phyloP scores from a whole-genome alignment of 2,329 filamentous ascomycete species.

The Aureobasidium sp. region DNA sequence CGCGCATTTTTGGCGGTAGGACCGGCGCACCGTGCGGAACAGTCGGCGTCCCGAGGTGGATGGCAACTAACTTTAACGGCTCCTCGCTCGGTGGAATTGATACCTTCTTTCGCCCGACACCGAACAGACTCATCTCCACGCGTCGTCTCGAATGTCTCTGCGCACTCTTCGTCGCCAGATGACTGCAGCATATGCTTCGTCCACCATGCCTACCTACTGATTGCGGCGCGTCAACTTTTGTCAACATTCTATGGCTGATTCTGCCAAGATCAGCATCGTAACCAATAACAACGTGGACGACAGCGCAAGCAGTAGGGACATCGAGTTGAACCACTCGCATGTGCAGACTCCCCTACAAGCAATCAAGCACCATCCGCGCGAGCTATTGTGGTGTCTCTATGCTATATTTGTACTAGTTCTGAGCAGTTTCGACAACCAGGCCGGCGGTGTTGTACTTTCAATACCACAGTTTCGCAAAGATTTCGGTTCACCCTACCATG shows the following conservation, averaged over 20 bases:
- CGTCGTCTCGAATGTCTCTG: background rate
- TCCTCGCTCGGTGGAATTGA: background rate
- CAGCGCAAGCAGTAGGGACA: background rate
- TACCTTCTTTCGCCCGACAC: conserved; percentile 7
- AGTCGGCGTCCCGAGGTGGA: background rate
- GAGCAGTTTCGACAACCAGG: conserved; percentile 38
- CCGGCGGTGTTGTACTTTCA: conserved; percentile 35
- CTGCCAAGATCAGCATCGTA: background rate
- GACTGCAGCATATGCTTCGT: background rate
- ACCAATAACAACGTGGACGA: background rate
- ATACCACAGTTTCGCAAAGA: conserved; percentile 43
- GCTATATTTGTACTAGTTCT: conserved; percentile 37
- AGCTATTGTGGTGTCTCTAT: conserved; percentile 33
- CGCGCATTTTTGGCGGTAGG: no score
- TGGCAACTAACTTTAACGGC: background rate
- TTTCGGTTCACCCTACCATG: conserved; percentile 34
- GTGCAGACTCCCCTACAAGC: conserved; percentile 15
- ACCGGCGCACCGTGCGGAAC: background rate
- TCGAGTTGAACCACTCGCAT: background rate
- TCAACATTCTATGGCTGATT: background rate
- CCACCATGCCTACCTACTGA: background rate
- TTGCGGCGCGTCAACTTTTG: background rate
- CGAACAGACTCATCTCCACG: background rate
- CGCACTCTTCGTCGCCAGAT: background rate
- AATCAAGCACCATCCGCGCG: conserved; percentile 26